These are phyloP conservation scores for Aurantiochytrium sp. DNA, from an alignment of 108 stramenopile species.

Conservation along the genomic window DNA sequence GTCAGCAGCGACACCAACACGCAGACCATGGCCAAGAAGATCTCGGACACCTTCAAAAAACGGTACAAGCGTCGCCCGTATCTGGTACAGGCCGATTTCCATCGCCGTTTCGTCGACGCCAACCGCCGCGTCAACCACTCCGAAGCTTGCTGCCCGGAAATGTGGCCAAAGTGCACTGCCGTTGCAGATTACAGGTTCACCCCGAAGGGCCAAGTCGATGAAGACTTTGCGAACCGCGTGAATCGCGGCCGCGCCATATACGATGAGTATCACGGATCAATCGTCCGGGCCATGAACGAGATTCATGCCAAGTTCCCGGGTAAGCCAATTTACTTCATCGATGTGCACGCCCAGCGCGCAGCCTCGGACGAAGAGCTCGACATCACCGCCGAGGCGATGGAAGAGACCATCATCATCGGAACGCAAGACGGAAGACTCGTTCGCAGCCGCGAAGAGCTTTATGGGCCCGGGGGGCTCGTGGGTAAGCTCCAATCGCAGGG, in stretches of 20 bases:
- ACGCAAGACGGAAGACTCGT: constrained; percentile 18
- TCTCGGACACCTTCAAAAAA: background rate
- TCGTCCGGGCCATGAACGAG: background rate
- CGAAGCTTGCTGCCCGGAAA: background rate
- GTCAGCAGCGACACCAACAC: constrained; percentile 6
- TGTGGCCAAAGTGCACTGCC: constrained; percentile 25
- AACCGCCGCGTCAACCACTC: constrained; percentile 16
- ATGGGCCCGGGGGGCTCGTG: background rate
- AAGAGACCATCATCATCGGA: background rate
- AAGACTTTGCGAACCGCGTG: background rate
- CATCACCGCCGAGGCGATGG: background rate
- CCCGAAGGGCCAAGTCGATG: background rate
- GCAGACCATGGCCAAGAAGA: constrained; percentile 16
- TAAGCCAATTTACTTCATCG: background rate
- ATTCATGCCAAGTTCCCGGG: background rate
- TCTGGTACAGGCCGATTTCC: background rate
- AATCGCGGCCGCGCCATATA: background rate
- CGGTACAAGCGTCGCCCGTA: background rate
- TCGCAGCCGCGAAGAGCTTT: background rate
- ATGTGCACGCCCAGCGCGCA: background rate
- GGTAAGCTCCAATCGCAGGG: background rate
- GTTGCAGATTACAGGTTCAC: background rate
- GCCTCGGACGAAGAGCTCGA: background rate
- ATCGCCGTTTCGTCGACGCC: constrained; percentile 7
- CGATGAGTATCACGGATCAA: background rate